phyloP scores from a whole-genome alignment of 768 basidiomycete species.

The Dentipellis fragilis region DNA sequence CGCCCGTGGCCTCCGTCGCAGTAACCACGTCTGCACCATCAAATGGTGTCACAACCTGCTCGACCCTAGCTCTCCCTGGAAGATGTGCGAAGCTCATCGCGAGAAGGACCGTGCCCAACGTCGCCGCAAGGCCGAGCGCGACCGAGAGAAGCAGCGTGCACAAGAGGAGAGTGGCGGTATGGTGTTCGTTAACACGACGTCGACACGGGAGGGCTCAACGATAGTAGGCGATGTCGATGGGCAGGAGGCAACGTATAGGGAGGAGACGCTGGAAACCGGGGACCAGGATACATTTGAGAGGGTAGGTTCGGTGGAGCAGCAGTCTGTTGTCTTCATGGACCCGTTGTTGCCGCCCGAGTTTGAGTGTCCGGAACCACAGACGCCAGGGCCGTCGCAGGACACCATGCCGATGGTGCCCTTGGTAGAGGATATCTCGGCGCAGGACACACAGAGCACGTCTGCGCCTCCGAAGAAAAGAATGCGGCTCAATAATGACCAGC shows the following conservation, averaged over 20 bases:
- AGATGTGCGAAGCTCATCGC: constrained; percentile 39
- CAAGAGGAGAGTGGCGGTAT: not conserved
- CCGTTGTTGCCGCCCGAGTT: constrained; percentile 8
- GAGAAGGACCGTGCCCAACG: constrained; percentile 23
- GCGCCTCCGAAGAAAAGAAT: too few relatives aligned
- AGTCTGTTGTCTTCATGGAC: constrained; percentile 8
- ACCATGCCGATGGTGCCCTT: too few relatives aligned
- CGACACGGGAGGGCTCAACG: not conserved
- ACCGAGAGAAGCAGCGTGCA: constrained; percentile 3
- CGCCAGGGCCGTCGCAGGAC: too few relatives aligned
- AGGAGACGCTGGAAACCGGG: not conserved
- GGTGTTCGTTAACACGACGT: not conserved
- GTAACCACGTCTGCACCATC: constrained; percentile 29
- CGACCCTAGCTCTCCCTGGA: constrained; percentile 32
- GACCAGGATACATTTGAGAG: not conserved
- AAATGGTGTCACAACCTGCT: constrained; percentile 35
- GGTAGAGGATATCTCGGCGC: not conserved
- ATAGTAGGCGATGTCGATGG: not conserved
- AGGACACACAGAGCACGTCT: not conserved
- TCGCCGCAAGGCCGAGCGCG: constrained; percentile 21
- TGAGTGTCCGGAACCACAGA: not conserved
- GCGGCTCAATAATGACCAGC: too few relatives aligned
- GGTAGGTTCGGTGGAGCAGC: not conserved
- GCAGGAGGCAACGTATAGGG: not conserved
- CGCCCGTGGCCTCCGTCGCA: constrained; percentile 8